Evolutionary conservation across 2,329 filamentous ascomycete species (phyloP).

Genomic region (Pezicula carpinea): DNA sequence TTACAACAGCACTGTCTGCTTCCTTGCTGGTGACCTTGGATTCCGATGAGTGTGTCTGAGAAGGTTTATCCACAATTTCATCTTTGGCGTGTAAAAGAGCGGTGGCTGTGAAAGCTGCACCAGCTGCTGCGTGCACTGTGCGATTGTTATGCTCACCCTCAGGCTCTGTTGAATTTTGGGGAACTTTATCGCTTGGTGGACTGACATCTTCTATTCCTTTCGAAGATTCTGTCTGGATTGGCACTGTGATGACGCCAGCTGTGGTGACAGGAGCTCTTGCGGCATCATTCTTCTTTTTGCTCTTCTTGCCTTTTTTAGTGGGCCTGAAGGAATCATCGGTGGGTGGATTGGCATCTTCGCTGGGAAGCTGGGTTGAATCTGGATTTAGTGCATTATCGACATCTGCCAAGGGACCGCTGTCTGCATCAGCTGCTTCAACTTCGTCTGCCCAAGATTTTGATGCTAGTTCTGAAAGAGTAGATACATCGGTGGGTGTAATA

Average conservation of each 20-base stretch:
- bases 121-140: conserved; percentile 10
- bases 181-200: neutral
- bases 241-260: conserved; percentile 6
- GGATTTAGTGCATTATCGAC: conserved; percentile 3
- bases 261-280: conserved; percentile 3
- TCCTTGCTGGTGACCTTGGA: conserved; percentile 31
- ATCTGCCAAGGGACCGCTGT: conserved; percentile 13
- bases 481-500: conserved; percentile 5
- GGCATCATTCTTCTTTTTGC: conserved; percentile 26
- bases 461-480: conserved; percentile 6
- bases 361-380: no score
- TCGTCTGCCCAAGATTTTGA: conserved; percentile 26
- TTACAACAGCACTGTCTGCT: conserved; percentile 30
- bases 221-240: conserved; percentile 4
- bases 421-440: conserved; percentile 24
- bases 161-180: neutral
- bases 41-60: conserved; percentile 19
- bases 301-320: conserved; percentile 35
- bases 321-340: conserved; percentile 20
- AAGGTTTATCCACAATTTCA: conserved; percentile 2
- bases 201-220: conserved; percentile 1
- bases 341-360: no score
- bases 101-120: conserved; percentile 13
- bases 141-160: conserved; percentile 21
- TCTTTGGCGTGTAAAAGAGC: conserved; percentile 11